phyloP scores from a whole-genome alignment of 1,139 yeast genomes.

The Pichia cactophila region DNA sequence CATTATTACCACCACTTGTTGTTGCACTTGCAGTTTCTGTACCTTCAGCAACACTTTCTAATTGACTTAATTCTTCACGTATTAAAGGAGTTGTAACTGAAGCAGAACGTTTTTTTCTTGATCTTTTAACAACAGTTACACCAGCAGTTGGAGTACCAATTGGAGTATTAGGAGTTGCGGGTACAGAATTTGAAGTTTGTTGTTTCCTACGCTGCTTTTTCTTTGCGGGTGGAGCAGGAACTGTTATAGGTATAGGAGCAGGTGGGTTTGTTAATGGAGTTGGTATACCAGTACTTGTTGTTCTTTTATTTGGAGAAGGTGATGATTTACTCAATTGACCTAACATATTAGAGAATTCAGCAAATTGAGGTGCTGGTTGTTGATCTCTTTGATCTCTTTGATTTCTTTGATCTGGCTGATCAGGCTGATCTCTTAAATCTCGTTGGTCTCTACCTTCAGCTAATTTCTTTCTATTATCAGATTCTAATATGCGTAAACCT shows the following conservation, averaged over 20 bases:
- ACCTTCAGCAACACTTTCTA: constrained; percentile 11
- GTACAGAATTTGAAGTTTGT: constrained; percentile 23
- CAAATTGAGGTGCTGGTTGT: constrained; percentile 17
- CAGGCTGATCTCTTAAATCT: too few relatives aligned
- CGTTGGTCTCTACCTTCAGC: background rate
- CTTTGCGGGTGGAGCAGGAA: constrained; percentile 12
- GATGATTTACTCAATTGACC: constrained; percentile 12
- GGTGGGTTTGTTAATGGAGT: constrained; percentile 15
- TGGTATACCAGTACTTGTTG: constrained; percentile 17
- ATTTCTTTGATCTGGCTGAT: background rate
- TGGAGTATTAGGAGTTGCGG: constrained; percentile 29
- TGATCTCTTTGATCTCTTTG: too few relatives aligned
- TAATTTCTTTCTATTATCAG: constrained; percentile 40
- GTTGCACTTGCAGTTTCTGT: background rate
- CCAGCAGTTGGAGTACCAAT: constrained; percentile 3
- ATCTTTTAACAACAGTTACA: constrained; percentile 16
- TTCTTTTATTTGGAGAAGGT: constrained; percentile 2
- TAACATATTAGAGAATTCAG: constrained; percentile 23
- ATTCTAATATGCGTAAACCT: constrained; percentile 46
- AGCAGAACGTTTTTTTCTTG: constrained; percentile 18
- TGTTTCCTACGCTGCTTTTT: constrained; percentile 24
- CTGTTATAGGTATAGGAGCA: too few relatives aligned
- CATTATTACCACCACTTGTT: background rate
- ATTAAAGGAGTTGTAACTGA: constrained; percentile 21
- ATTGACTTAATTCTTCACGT: constrained; percentile 20